Base-by-base conservation (phyloP, 176 grass and related monocot genomes). In the Aegilops umbellulata region DNA sequence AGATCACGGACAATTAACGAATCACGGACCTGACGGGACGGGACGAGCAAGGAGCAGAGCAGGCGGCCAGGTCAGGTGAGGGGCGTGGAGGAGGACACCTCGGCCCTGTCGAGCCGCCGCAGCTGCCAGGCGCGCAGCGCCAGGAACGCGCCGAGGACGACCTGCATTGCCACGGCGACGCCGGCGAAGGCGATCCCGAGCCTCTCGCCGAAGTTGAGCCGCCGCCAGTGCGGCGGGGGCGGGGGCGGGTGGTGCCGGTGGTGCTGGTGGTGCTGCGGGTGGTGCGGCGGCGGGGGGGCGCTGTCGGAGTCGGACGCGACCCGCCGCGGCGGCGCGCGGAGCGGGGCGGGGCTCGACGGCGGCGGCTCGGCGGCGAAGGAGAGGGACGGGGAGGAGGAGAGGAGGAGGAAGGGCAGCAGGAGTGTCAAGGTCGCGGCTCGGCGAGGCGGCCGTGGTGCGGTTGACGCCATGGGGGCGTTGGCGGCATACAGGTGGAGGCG, bases 11-110 rank as follows among this genome's bases (percentile, higher is more conserved):
- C 63, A 62, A 60, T 62, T 69, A 41, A 61, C 34, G 77, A 62
- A 81, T 35, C 81, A 91, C 85, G 85, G 76, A 91, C 89, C 85
- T 91, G 85, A 12, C 6, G 69, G 23, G 85, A 12, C 6, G 69
- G 23, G 70, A 38, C 14, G 23, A 69, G 77, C 20, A 32, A 25
- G 41, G 3, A 44, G 60, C 6, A 32, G 53, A 19, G 22, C 22
- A 11, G 31, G n/a, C 10, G 19, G 41, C 79, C 65, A 77, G 76
- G 49, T 91, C 77, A 89, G 79, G 83, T 86, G 83, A 89, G 90
- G 83, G 90, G 90, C 42, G 90, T 88, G 79, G 83, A 86, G 19
- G 90, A 92, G 79, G 85, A 86, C 3, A 89, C 90, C 87, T 83
- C 87, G 74, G 79, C 79, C 35, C 3, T 23, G 81, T 91, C 89